Evolutionary conservation across 441 rosid genomes (phyloP), one percentile per base, ranked within the genome.

Genomic region (Croton setiger): DNA sequence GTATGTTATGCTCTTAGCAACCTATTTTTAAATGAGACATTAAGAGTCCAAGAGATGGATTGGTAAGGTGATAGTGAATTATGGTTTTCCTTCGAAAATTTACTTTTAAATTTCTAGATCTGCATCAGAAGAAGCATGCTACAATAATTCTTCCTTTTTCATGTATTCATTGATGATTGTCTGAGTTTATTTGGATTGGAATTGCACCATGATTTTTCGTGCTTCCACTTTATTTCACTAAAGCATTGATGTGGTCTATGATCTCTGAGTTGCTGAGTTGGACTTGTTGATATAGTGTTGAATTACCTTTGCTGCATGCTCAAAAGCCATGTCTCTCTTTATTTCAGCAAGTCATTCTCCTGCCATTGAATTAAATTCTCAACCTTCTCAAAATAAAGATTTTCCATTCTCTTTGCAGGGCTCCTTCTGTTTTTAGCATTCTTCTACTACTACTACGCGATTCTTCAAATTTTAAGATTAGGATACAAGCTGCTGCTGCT

Each of bases 401-500:
- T 27, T 5, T 60, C 53, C 33, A 43, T 61, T 41, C 35, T 73
- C 73, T 70, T 81, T 76, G 74, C 84, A 91, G 98, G 98, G 90
- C 94, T 75, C 88, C 98, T 66, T 87, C 93, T 61, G 85, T 91
- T 79, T 91, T 94, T 74, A 85, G 97, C 69, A 75, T 90, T 69
- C 90, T 94, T 58, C 79, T 91, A 53, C 75, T 91, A 55, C 83
- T 94, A 20, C 82, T 91, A 64, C 96, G 97, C 55, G 97, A 91
- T 81, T 90, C 99, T 74, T 87, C 96, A 33, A 94, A 94, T 73
- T 94, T 85, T 72, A 94, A 94, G 85, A 90, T 94, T 78, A 85
- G 92, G 82, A 94, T 94, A 82, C 97, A 91, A 84, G 99, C 97
- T 68, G 97, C 96, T 68, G 87, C 97, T 72, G 99, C 99, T 37